These are phyloP conservation scores for Tarenaya hassleriana DNA, from an alignment of 345 rosid species.

Conservation along the genomic window DNA sequence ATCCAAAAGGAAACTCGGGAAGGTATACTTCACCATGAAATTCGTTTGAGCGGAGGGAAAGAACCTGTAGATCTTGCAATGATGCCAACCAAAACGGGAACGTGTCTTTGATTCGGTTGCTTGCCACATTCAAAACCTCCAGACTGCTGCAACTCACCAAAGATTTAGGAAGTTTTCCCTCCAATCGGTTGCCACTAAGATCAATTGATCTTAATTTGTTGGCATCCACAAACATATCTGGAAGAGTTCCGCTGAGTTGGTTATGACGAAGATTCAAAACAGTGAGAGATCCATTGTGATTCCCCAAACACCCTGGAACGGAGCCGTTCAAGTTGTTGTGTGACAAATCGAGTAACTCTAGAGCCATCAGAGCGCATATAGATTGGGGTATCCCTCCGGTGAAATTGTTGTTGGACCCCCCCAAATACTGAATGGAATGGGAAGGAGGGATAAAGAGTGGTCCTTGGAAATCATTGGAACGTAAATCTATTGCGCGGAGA, in stretches of 20 bases:
- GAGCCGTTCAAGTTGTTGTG: neutral
- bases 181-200: slow-evolving; percentile 9
- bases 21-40: slow-evolving; percentile 26
- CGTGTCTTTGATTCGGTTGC: slow-evolving; percentile 26
- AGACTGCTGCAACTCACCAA: slow-evolving; percentile 24
- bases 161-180: slow-evolving; percentile 30
- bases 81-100: slow-evolving; percentile 38
- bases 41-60: slow-evolving; percentile 33
- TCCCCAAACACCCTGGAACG: neutral
- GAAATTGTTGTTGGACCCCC: slow-evolving; percentile 2
- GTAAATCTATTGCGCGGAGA: no score
- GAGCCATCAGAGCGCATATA: neutral
- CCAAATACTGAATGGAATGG: neutral
- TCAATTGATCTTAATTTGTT: rapidly evolving
- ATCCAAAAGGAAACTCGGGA: neutral
- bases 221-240: neutral
- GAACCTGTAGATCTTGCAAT: slow-evolving; percentile 19
- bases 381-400: neutral
- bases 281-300: neutral
- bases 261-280: neutral
- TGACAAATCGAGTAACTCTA: neutral
- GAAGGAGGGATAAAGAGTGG: no score
- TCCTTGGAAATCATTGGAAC: no score
- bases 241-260: neutral
- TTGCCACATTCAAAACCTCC: slow-evolving; percentile 32